Percentiles rank a stretch among this genome's conserved stretches.
These are phyloP conservation scores for Astrothelium subdiscretum DNA, from an alignment of 495 filamentous ascomycete species.

Conservation along the genomic window DNA sequence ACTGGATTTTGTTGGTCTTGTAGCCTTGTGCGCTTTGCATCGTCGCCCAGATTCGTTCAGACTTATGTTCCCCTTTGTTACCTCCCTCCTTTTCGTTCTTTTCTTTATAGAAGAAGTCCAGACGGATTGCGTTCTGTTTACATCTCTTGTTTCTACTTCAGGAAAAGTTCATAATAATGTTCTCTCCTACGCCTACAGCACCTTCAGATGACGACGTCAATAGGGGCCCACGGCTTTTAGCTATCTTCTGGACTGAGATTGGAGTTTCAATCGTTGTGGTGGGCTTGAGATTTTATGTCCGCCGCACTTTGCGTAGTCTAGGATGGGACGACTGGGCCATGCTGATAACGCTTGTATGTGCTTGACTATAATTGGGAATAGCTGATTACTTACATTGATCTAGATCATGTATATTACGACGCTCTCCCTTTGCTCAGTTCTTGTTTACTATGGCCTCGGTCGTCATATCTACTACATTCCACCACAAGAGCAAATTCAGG, in stretches of 20 bases:
- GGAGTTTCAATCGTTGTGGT: not conserved
- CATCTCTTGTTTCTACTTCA: too few species aligned
- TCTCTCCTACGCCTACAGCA: not conserved
- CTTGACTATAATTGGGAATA: not conserved
- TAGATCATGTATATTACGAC: not conserved
- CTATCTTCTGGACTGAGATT: not conserved
- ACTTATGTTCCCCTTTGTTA: too few species aligned
- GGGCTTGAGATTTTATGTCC: not conserved
- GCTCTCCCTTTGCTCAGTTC: not conserved
- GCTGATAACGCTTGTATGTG: not conserved
- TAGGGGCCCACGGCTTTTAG: not conserved
- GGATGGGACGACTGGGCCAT: not conserved
- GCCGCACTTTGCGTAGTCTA: not conserved
- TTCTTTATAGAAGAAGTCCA: too few species aligned
- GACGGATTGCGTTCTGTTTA: too few species aligned
- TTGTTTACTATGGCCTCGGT: not conserved
- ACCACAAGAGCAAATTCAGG: not conserved
- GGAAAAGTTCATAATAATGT: too few species aligned
- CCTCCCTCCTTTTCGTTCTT: too few species aligned
- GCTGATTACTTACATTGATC: not conserved
- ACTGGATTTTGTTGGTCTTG: too few species aligned
- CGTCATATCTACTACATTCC: not conserved
- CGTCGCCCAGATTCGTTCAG: too few species aligned
- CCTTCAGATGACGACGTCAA: not conserved
- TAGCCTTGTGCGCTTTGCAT: too few species aligned